phyloP scores from a whole-genome alignment of 2,329 filamentous ascomycete genomes.

The Penicillium janthinellum region DNA sequence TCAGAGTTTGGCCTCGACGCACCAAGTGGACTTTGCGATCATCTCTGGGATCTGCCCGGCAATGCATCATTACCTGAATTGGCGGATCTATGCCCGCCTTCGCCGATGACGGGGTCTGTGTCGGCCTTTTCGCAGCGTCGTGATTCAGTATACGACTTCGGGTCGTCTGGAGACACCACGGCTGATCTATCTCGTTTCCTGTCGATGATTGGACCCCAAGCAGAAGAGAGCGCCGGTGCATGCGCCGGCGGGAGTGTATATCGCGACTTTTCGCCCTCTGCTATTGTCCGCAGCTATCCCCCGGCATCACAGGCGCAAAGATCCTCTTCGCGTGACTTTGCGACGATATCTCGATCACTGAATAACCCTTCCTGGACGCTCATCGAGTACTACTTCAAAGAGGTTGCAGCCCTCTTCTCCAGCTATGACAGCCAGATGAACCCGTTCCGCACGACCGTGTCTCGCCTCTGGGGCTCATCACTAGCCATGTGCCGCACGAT shows the following conservation, averaged over 20 bases:
- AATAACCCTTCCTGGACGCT: constrained; percentile 57
- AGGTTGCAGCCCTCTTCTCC: constrained; percentile 64
- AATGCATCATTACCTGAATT: constrained; percentile 36
- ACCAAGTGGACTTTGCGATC: constrained; percentile 29
- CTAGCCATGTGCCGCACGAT: constrained; percentile 62
- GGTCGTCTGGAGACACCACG: constrained; percentile 19
- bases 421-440: constrained; percentile 65
- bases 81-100: constrained; percentile 33
- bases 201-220: constrained; percentile 26
- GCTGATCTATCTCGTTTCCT: constrained; percentile 30
- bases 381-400: constrained; percentile 66
- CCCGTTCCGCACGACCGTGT: constrained; percentile 61
- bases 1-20: constrained; percentile 20
- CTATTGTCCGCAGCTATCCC: constrained; percentile 38
- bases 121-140: constrained; percentile 19
- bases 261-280: constrained; percentile 35
- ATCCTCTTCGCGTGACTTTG: constrained; percentile 28
- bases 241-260: constrained; percentile 10
- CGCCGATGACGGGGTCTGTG: constrained; percentile 22
- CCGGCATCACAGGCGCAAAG: constrained; percentile 21
- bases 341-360: constrained; percentile 43
- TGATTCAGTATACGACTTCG: constrained; percentile 23
- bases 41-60: constrained; percentile 36
- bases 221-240: constrained; percentile 9
- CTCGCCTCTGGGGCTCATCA: constrained; percentile 60